Evolutionary conservation across 177 flowering plant species (phyloP).

Genomic region (Vitis hybrid): DNA sequence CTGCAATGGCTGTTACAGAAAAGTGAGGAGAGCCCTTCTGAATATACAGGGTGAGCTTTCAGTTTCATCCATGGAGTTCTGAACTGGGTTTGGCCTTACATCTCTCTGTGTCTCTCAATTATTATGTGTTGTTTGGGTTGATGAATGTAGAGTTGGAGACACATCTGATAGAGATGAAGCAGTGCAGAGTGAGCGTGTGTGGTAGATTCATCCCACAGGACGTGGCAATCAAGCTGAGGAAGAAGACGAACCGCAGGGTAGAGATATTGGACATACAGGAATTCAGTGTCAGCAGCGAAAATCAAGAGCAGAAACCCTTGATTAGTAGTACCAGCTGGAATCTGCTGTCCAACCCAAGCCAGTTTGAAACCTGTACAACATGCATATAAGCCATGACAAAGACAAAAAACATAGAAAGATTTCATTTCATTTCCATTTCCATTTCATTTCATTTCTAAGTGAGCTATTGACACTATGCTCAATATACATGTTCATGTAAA

Average conservation of each 20-base stretch:
- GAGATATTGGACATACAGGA: constrained; percentile 72
- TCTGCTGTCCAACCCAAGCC: neutral
- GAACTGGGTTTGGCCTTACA: neutral
- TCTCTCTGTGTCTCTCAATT: neutral
- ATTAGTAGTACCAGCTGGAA: constrained; percentile 3
- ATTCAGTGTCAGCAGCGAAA: neutral
- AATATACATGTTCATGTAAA: too few species aligned
- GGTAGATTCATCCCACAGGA: constrained; percentile 62
- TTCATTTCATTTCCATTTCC: too few species aligned
- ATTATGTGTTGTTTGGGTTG: neutral
- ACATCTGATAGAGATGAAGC: constrained; percentile 67
- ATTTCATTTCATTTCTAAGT: too few species aligned
- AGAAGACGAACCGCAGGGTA: constrained; percentile 69
- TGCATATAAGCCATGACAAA: neutral
- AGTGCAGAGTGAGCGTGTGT: constrained; percentile 47
- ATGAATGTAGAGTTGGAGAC: constrained; percentile 49
- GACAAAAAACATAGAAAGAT: too few species aligned
- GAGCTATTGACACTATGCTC: too few species aligned
- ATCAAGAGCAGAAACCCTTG: constrained; percentile 1
- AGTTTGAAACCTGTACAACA: constrained; percentile 1
- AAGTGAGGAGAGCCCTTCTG: constrained; percentile 55
- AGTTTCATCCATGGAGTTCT: neutral
- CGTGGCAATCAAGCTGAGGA: constrained; percentile 73
- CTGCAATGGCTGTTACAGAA: constrained; percentile 67
- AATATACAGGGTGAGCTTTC: constrained; percentile 49